Base-by-base conservation (phyloP, 345 rosid species). In the Acer negundo region DNA sequence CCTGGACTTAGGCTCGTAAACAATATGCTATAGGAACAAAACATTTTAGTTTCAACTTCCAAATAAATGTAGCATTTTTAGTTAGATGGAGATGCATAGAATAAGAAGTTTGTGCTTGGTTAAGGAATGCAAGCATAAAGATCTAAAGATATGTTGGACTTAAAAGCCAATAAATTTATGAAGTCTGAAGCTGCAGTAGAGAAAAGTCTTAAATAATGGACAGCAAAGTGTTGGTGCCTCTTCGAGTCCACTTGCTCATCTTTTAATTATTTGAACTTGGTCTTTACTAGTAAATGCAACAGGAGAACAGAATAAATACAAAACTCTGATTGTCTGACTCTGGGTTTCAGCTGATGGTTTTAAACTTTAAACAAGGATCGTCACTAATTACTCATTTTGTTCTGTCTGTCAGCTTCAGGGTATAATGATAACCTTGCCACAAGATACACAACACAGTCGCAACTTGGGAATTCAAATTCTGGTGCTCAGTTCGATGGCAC, bases 381-480 rank as follows among this genome's bases (percentile, higher is more conserved):
- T 58, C 0, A 35, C 24, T 59, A 24, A 59, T 62, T 16, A 56
- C 2, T 9, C 56, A 49, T 73, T 49, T 17, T n/a, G 0, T 69
- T 81, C 62, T 55, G 12, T 67, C 77, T 77, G 66, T 62, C 78
- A 68, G 75, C 59, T 72, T 69, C 89, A 88, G 98, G 92, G 46
- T 89, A 85, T 74, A 86, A 85, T 83, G 91, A 87, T 62, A 82
- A 84, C 79, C 70, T 79, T 73, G 83, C 80, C 42, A 55, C 83
- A 8, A 85, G 92, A 77, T 90, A 83, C 88, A 77, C 90, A 47
- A 69, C 80, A 44, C 92, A 79, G 72, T 76, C 91, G 46, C 93
- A 90, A 82, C 81, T 88, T 67, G 77, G 83, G 71, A 89, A 84
- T 73, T 80, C 94, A 51, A 87, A 85, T 86, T 73, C 90, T 23